phyloP scores from a whole-genome alignment of 805 yeast genomes.

The Pichia paraexigua region DNA sequence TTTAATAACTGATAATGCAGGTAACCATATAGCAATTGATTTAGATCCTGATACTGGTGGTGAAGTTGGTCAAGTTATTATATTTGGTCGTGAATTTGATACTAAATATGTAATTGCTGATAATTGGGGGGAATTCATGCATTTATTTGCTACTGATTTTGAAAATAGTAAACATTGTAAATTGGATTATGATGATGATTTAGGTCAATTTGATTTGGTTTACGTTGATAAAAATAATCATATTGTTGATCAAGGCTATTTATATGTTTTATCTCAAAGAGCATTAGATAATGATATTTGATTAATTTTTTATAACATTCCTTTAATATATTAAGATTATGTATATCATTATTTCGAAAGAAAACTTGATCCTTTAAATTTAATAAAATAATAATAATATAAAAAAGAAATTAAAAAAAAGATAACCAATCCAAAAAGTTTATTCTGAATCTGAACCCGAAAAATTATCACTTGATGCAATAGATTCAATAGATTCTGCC shows the following conservation, averaged over 20 bases:
- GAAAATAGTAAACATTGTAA: constrained; percentile 4
- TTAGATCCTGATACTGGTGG: constrained; percentile 70
- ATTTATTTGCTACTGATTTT: constrained; percentile 67
- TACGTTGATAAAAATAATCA: constrained; percentile 6
- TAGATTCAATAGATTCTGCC: constrained; percentile 8
- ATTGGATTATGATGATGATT: constrained; percentile 5
- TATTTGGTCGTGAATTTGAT: constrained; percentile 89
- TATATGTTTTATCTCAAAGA: constrained; percentile 5
- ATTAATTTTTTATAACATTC: background rate
- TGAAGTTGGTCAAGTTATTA: constrained; percentile 74
- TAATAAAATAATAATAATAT: too few relatives aligned
- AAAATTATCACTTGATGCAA: background rate
- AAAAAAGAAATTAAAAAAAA: too few relatives aligned
- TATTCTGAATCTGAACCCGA: background rate
- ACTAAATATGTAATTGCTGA: constrained; percentile 74
- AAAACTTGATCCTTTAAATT: too few relatives aligned
- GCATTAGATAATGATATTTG: constrained; percentile 1
- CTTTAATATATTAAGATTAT: background rate
- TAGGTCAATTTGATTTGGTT: constrained; percentile 4
- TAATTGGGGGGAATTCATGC: constrained; percentile 80
- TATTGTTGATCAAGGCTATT: constrained; percentile 5
- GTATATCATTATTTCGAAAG: background rate
- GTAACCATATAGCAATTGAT: constrained; percentile 85
- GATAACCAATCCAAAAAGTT: too few relatives aligned
- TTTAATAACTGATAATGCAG: constrained; percentile 72